These are phyloP conservation scores for Mucor velutinosus DNA, from an alignment of 371 early-diverging fungal species.

Conservation along the genomic window DNA sequence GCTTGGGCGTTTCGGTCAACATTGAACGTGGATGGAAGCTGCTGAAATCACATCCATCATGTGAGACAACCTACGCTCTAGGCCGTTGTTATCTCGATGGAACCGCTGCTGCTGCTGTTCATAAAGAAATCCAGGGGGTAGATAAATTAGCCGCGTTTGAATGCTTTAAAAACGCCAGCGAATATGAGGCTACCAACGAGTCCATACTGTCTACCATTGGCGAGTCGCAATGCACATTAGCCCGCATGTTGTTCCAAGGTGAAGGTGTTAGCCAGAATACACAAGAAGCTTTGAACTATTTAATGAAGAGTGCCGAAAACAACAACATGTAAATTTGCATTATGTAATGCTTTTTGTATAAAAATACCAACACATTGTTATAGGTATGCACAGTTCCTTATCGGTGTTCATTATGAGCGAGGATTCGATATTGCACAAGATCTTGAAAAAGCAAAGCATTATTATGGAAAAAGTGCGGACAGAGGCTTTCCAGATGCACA, in stretches of 20 bases:
- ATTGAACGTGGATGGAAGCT: conserved; percentile 19
- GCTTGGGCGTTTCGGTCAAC: conserved; percentile 15
- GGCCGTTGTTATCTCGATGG: conserved; percentile 27
- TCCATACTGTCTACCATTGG: conserved; percentile 12
- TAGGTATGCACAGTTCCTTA: conserved; percentile 52
- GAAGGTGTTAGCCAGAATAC: conserved; percentile 40
- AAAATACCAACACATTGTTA: background rate
- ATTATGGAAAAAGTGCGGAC: conserved; percentile 40
- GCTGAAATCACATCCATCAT: conserved; percentile 20
- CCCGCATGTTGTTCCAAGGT: conserved; percentile 46
- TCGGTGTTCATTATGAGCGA: conserved; percentile 48
- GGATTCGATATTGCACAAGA: conserved; percentile 39
- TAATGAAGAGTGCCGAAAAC: conserved; percentile 38
- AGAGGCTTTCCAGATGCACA: conserved; percentile 50
- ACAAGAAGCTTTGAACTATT: conserved; percentile 32
- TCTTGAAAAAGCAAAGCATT: conserved; percentile 31
- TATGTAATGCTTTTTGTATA: background rate
- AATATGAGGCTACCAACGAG: conserved; percentile 13
- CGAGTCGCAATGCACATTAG: conserved; percentile 41
- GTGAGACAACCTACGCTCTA: conserved; percentile 25
- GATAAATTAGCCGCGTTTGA: conserved; percentile 21
- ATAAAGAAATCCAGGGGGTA: conserved; percentile 3
- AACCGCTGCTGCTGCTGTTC: background rate
- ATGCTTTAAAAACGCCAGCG: conserved; percentile 17
- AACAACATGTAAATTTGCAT: conserved; percentile 38